These are phyloP conservation scores for Xylaria arbuscula DNA, from an alignment of 2,329 filamentous ascomycete species.

Conservation along the genomic window DNA sequence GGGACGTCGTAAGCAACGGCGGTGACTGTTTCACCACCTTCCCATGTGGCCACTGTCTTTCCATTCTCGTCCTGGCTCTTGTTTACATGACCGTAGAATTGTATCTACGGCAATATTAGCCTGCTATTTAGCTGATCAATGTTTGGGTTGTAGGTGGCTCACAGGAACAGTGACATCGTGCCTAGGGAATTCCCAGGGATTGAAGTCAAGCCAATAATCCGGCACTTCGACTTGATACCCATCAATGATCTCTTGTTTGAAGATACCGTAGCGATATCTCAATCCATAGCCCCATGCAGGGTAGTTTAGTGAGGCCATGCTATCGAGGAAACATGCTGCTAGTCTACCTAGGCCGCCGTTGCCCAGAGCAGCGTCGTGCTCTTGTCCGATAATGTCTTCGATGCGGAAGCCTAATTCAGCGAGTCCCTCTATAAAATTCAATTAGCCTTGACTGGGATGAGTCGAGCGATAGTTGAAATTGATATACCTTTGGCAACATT, in stretches of 20 bases:
- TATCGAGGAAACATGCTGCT: slow-evolving; percentile 97
- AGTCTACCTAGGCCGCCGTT: slow-evolving; percentile 96
- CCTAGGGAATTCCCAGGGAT: slow-evolving; percentile 97
- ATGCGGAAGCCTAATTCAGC: slow-evolving; percentile 93
- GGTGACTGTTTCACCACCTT: slow-evolving; percentile 90
- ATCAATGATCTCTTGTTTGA: slow-evolving; percentile 99
- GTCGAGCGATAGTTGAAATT: neutral
- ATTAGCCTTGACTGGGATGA: slow-evolving; percentile 26
- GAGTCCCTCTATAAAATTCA: slow-evolving; percentile 74
- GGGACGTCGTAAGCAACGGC: slow-evolving; percentile 94
- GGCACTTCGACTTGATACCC: slow-evolving; percentile 98
- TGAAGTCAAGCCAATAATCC: slow-evolving; percentile 99
- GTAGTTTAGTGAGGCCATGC: slow-evolving; percentile 91
- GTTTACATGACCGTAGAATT: slow-evolving; percentile 90
- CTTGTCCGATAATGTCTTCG: slow-evolving; percentile 93
- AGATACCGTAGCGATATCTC: slow-evolving; percentile 96
- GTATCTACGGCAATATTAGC: slow-evolving; percentile 65
- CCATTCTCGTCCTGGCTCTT: slow-evolving; percentile 81
- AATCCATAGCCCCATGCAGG: slow-evolving; percentile 98
- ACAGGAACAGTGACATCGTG: slow-evolving; percentile 94
- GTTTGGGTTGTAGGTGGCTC: slow-evolving; percentile 48
- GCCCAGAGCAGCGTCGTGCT: slow-evolving; percentile 94
- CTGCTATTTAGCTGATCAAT: neutral
- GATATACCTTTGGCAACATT: slow-evolving; percentile 79
- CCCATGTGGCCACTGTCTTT: slow-evolving; percentile 81